Percentiles rank a stretch among this genome's conserved stretches.
phyloP scores from a whole-genome alignment of 208 protist species.

The Porcisia hertigi region DNA sequence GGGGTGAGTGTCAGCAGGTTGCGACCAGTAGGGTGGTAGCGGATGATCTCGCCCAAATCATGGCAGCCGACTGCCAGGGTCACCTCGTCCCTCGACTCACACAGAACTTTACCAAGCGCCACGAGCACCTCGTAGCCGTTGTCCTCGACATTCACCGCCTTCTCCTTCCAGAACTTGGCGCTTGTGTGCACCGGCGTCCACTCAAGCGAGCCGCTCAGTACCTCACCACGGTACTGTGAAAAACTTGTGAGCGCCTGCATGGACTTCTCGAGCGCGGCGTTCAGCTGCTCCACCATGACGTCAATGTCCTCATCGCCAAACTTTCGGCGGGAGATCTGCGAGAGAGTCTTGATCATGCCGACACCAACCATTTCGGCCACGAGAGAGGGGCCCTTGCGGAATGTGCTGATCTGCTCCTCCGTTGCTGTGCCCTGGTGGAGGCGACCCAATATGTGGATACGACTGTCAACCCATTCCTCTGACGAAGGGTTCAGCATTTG shows the following conservation, averaged over 20 bases:
- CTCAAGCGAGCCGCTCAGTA: slow-evolving; percentile 84
- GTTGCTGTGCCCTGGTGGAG: slow-evolving; percentile 34
- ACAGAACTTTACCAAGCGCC: slow-evolving; percentile 85
- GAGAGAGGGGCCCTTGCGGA: slow-evolving; percentile 63
- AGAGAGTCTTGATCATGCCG: slow-evolving; percentile 90
- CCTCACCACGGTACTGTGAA: slow-evolving; percentile 91
- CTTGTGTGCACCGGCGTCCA: slow-evolving; percentile 94
- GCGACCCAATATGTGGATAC: slow-evolving; percentile 40
- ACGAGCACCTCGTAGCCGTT: slow-evolving; percentile 90
- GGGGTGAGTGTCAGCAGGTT: slow-evolving; percentile 65
- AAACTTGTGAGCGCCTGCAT: slow-evolving; percentile 93
- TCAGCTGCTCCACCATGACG: slow-evolving; percentile 64
- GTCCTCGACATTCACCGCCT: slow-evolving; percentile 85
- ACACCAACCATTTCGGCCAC: slow-evolving; percentile 91
- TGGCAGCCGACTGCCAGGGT: slow-evolving; percentile 90
- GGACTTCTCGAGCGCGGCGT: slow-evolving; percentile 70
- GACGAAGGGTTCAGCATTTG: slow-evolving; percentile 51
- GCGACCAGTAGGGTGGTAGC: slow-evolving; percentile 90
- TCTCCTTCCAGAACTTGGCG: slow-evolving; percentile 94
- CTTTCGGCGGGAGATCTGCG: slow-evolving; percentile 74
- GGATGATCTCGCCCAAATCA: slow-evolving; percentile 92
- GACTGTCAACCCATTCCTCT: slow-evolving; percentile 49
- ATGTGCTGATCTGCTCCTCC: slow-evolving; percentile 27
- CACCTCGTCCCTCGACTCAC: slow-evolving; percentile 55
- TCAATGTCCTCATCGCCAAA: slow-evolving; percentile 93